These are phyloP conservation scores for Funneliformis mosseae DNA, from an alignment of 192 early-diverging fungal species.

Conservation along the genomic window DNA sequence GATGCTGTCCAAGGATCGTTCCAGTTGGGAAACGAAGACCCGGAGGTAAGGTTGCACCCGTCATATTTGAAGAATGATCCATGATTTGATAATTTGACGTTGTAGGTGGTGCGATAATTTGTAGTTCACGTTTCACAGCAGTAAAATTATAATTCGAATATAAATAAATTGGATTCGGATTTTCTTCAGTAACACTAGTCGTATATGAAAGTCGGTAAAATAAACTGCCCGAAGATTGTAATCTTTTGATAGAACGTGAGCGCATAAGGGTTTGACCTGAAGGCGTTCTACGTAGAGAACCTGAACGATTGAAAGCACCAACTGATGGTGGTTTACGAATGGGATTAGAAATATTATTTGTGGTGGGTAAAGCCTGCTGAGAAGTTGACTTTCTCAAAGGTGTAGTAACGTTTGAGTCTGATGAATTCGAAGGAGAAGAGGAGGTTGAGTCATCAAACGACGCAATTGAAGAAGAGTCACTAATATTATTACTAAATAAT, in stretches of 20 bases:
- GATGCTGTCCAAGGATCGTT: constrained; percentile 66
- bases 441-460: constrained; percentile 34
- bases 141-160: constrained; percentile 87
- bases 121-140: constrained; percentile 74
- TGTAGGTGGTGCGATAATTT: constrained; percentile 63
- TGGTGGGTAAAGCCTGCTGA: constrained; percentile 35
- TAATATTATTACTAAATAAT: constrained; percentile 41
- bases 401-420: constrained; percentile 32
- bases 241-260: constrained; percentile 29
- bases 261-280: constrained; percentile 13
- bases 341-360: constrained; percentile 17
- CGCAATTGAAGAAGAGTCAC: constrained; percentile 15
- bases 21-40: constrained; percentile 80
- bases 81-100: constrained; percentile 58
- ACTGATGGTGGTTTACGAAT: constrained; percentile 38
- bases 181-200: constrained; percentile 44
- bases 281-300: constrained; percentile 31
- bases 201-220: constrained; percentile 42
- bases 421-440: background rate
- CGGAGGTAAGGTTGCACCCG: constrained; percentile 64
- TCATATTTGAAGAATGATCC: constrained; percentile 71
- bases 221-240: constrained; percentile 33
- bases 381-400: constrained; percentile 42
- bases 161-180: constrained; percentile 65
- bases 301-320: constrained; percentile 36